Percentiles rank a stretch among this genome's conserved stretches.
Evolutionary conservation across 139 green algal genomes (phyloP).

Genomic region (Chlorella sp.): DNA sequence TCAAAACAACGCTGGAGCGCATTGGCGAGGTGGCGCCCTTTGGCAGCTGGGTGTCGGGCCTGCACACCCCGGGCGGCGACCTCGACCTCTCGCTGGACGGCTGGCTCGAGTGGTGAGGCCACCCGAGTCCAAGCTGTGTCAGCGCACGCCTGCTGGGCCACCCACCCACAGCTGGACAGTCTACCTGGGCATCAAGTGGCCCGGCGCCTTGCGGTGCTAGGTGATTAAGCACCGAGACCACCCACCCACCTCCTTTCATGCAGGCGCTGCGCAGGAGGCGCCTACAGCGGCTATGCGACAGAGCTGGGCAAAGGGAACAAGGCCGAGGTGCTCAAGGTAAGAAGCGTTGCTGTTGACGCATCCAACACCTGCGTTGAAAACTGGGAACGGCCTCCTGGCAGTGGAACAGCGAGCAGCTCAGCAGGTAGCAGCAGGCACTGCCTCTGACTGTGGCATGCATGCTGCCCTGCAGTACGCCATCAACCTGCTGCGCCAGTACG

Average conservation of each 20-base stretch:
- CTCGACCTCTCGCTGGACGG: conserved; percentile 53
- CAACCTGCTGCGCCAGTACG: not conserved
- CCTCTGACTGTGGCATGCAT: too few species aligned
- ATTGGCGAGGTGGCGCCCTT: not conserved
- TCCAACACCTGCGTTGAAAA: too few species aligned
- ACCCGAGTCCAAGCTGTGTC: too few species aligned
- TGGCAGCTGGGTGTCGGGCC: conserved; percentile 18
- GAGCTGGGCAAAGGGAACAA: not conserved
- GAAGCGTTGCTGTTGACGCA: too few species aligned
- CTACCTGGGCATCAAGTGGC: too few species aligned
- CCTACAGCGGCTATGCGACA: not conserved
- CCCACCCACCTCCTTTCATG: not conserved
- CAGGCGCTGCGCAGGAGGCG: not conserved
- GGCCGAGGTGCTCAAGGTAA: not conserved
- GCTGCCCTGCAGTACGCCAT: not conserved
- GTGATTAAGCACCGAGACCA: not conserved
- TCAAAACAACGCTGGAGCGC: not conserved
- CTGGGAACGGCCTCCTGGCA: too few species aligned
- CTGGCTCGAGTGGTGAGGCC: not conserved
- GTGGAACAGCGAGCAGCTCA: too few species aligned
- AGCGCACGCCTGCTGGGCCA: too few species aligned
- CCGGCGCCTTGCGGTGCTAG: too few species aligned
- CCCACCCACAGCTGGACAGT: too few species aligned
- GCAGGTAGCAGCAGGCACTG: too few species aligned
- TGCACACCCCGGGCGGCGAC: conserved; percentile 44